Percentiles rank a stretch among this genome's conserved stretches.
phyloP scores from a whole-genome alignment of 306 rosid species.

The Malus fusca region DNA sequence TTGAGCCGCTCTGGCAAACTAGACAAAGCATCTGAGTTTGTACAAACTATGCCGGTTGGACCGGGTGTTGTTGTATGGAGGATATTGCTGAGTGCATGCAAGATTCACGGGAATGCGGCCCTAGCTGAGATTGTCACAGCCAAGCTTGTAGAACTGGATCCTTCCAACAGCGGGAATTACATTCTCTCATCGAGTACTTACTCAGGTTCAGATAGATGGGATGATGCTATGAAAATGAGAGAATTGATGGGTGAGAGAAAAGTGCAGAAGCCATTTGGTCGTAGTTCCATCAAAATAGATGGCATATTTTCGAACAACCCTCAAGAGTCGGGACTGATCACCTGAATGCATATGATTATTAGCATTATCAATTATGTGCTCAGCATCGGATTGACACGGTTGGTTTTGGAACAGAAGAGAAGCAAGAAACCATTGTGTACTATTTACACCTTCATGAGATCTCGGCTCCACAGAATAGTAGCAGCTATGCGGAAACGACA shows the following conservation, averaged over 20 bases:
- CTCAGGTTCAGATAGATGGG: conserved; percentile 76
- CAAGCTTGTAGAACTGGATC: conserved; percentile 73
- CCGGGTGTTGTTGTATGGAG: conserved; percentile 75
- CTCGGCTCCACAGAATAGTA: background rate
- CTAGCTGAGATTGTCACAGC: conserved; percentile 62
- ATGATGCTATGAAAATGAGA: conserved; percentile 67
- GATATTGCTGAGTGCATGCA: conserved; percentile 70
- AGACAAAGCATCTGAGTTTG: conserved; percentile 62
- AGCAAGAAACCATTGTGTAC: background rate
- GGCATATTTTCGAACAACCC: conserved; percentile 19
- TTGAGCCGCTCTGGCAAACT: conserved; percentile 74
- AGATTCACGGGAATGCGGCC: conserved; percentile 62
- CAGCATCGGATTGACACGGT: background rate
- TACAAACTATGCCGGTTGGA: conserved; percentile 53
- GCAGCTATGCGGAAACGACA: background rate
- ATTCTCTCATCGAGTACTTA: conserved; percentile 67
- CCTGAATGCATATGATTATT: background rate
- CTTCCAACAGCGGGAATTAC: conserved; percentile 62
- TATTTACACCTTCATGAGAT: background rate
- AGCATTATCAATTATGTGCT: background rate
- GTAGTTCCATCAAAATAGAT: conserved; percentile 61
- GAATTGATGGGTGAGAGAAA: conserved; percentile 52
- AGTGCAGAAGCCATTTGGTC: conserved; percentile 66
- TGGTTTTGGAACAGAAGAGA: background rate
- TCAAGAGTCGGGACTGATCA: background rate